A percentile compares a stretch with the other conserved stretches of the same genome.
phyloP scores from a whole-genome alignment of 495 filamentous ascomycete genomes.

The Talaromyces thailandensis region DNA sequence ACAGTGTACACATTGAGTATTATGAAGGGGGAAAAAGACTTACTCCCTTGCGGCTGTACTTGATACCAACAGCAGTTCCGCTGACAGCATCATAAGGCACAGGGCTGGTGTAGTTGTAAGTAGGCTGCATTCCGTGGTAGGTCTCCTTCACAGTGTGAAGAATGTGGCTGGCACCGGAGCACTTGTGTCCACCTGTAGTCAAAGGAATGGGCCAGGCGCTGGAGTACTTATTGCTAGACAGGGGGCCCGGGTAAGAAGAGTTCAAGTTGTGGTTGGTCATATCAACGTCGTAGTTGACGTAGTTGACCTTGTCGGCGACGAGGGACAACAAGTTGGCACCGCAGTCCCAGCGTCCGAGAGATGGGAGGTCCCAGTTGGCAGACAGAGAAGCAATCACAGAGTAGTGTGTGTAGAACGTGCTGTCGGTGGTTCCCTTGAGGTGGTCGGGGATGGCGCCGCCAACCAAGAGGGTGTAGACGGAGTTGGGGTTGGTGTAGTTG shows the following conservation, averaged over 20 bases:
- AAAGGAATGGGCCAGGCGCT: slow-evolving; percentile 32
- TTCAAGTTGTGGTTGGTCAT: slow-evolving; percentile 32
- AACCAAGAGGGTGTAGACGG: slow-evolving; percentile 51
- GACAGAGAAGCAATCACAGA: slow-evolving; percentile 54
- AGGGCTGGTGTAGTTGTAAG: slow-evolving; percentile 36
- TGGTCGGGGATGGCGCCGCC: slow-evolving; percentile 53
- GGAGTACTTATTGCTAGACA: slow-evolving; percentile 22
- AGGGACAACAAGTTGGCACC: slow-evolving; percentile 59
- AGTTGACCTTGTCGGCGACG: slow-evolving; percentile 49
- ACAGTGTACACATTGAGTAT: background rate
- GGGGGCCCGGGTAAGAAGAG: slow-evolving; percentile 38
- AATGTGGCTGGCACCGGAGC: slow-evolving; percentile 36
- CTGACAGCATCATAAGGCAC: slow-evolving; percentile 28
- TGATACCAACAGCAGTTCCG: slow-evolving; percentile 10
- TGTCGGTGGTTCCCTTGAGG: slow-evolving; percentile 53
- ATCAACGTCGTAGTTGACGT: slow-evolving; percentile 41
- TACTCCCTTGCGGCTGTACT: slow-evolving; percentile 1
- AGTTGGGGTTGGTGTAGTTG: slow-evolving; percentile 45
- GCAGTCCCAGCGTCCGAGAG: slow-evolving; percentile 62
- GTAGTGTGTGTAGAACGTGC: slow-evolving; percentile 66
- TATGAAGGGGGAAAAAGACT: background rate
- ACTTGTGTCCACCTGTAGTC: slow-evolving; percentile 18
- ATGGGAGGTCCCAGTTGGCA: slow-evolving; percentile 61
- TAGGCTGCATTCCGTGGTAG: slow-evolving; percentile 23
- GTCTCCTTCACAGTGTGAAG: slow-evolving; percentile 31